Evolutionary conservation across 2,329 filamentous ascomycete genomes (phyloP), one percentile per base, ranked within the genome.

Genomic region (Rhinocladiella mackenziei): DNA sequence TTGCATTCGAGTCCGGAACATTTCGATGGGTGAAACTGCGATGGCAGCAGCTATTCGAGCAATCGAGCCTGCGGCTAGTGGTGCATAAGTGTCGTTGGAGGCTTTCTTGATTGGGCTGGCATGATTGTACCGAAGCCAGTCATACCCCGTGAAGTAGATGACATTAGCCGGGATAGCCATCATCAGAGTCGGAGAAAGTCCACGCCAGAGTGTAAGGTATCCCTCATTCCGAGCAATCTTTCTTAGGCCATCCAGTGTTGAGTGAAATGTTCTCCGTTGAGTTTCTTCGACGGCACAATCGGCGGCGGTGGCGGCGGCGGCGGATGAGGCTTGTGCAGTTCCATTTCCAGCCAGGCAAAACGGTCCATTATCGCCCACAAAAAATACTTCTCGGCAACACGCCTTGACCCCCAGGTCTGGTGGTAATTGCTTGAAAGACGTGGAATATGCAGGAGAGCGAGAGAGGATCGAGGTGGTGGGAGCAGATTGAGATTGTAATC

Each of bases 141-240:
- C 92, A 66, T 98, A 98, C 28, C 92, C 92, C 9, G 92, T 94
- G 60, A 97, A 96, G 68, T 98, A 98, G 55, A 98, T 97, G 56
- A 98, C 92, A 63, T 98, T 98, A 18, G 83, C 88, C 0, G 92
- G 92, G 4, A 98, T 78, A 0, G 89, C 83, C 92, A 98, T 98
- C 53, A 89, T 77, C 15, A 98, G 71, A 0, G 92, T 98, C 0
- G 92, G 91, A n/a, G 86, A 94, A 4, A 98, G 71, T 0, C 92
- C 92, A 50, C 92, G 79, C 91, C 92, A 98, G 25, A 98, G 69
- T 1, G 89, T 92, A 18, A 78, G 77, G 9, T 89, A 61, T 1
- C 92, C 92, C 69, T 98, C 92, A 62, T 97, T 89, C 35, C 87
- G 81, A 11, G 92, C 89, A 59, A 98, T 98, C 71, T 98, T 98